Evolutionary conservation across 2,329 filamentous ascomycete genomes (phyloP).

Genomic region (Fusarium nanum): DNA sequence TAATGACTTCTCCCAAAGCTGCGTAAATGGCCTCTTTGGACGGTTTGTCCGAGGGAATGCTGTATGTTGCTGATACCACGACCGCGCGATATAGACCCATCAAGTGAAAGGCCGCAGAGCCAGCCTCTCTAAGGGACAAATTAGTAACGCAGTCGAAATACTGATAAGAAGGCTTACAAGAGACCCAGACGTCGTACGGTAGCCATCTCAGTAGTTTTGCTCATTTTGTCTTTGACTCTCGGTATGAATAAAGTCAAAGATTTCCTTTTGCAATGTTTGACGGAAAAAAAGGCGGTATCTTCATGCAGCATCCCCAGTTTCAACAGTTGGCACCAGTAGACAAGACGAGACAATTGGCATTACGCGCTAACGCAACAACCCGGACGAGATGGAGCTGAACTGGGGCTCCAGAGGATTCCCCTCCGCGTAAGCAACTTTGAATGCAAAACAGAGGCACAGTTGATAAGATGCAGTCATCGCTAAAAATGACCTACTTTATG

Average conservation of each 20-base stretch:
- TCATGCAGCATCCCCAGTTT: neutral
- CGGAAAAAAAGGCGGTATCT: neutral
- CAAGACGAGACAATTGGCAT: neutral
- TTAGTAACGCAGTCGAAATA: neutral
- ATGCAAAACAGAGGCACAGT: conserved; percentile 6
- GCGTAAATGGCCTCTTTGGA: conserved; percentile 46
- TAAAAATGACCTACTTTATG: neutral
- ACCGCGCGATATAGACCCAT: conserved; percentile 62
- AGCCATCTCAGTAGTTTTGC: neutral
- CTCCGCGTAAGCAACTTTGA: conserved; percentile 4
- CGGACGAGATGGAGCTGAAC: neutral
- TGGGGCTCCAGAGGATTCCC: neutral
- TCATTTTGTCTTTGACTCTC: conserved; percentile 16
- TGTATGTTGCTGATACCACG: conserved; percentile 59
- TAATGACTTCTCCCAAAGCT: conserved; percentile 56
- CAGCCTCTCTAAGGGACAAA: conserved; percentile 55
- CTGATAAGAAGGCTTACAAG: conserved; percentile 37
- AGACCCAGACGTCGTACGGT: conserved; percentile 45
- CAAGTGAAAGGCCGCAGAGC: conserved; percentile 59
- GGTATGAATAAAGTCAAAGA: neutral
- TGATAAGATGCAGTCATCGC: neutral
- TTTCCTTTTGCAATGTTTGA: neutral
- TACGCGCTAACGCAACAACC: neutral
- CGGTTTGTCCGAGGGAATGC: conserved; percentile 13
- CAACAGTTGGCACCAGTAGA: neutral